Conservation (phyloP, 495 filamentous ascomycete genomes). For the Diplogelasinospora grovesii region DNA sequence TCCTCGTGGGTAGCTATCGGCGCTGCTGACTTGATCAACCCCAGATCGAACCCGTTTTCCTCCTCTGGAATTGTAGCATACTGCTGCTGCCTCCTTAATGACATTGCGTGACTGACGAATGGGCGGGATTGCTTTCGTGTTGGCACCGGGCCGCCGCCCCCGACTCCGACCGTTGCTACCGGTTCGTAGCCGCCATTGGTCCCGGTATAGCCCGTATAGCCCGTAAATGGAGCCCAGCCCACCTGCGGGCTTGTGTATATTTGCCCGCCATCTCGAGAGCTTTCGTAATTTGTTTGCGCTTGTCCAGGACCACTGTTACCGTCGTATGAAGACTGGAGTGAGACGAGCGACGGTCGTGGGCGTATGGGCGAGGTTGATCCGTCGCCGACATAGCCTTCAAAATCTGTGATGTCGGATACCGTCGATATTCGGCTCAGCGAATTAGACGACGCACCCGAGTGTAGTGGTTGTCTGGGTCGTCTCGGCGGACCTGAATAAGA, state of each 20-base stretch:
- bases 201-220: slow-evolving; percentile 14
- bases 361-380: slow-evolving; percentile 14
- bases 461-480: slow-evolving; percentile 18
- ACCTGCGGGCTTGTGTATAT: slow-evolving; percentile 6
- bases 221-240: slow-evolving; percentile 11
- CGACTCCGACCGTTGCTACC: slow-evolving; percentile 12
- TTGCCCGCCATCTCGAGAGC: slow-evolving; percentile 6
- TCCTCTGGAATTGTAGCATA: slow-evolving; percentile 40
- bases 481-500: slow-evolving; percentile 11
- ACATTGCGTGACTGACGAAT: slow-evolving; percentile 6
- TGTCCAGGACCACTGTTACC: slow-evolving; percentile 9
- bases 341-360: slow-evolving; percentile 36
- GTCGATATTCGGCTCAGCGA: slow-evolving; percentile 37
- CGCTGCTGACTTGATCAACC: slow-evolving; percentile 31
- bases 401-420: slow-evolving; percentile 32
- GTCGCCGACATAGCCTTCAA: slow-evolving; percentile 22
- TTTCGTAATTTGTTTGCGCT: too few species aligned
- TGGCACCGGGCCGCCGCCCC: slow-evolving; percentile 1
- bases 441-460: slow-evolving; percentile 12
- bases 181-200: slow-evolving; percentile 31
- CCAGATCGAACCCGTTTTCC: slow-evolving; percentile 35
- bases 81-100: slow-evolving; percentile 17
- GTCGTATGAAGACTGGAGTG: slow-evolving; percentile 32
- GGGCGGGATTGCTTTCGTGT: slow-evolving; percentile 9
- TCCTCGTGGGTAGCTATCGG: slow-evolving; percentile 15